phyloP scores from a whole-genome alignment of 1,284 basidiomycete species.

The Pseudozyma pruni region DNA sequence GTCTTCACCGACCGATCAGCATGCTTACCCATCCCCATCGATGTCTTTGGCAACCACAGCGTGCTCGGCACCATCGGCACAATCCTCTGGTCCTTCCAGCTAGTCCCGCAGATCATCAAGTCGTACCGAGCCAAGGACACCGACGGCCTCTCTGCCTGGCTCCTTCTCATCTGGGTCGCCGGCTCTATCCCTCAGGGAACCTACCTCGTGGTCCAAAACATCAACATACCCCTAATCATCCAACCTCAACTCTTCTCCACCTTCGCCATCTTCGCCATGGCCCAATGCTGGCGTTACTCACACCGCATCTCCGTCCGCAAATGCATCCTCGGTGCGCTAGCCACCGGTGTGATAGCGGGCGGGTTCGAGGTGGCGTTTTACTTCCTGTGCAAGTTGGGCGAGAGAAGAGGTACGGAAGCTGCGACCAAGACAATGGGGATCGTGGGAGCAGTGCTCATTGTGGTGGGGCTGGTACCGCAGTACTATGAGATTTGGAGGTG shows the following conservation, averaged over 20 bases:
- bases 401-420: slow-evolving; percentile 70
- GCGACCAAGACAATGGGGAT: slow-evolving; percentile 77
- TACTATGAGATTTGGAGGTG: slow-evolving; percentile 77
- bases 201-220: slow-evolving; percentile 76
- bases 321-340: slow-evolving; percentile 69
- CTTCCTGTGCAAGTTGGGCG: slow-evolving; percentile 69
- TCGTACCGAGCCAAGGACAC: slow-evolving; percentile 79
- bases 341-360: slow-evolving; percentile 71
- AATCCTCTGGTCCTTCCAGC: slow-evolving; percentile 77
- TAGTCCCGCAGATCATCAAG: slow-evolving; percentile 79
- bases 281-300: slow-evolving; percentile 76
- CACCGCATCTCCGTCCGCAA: slow-evolving; percentile 66
- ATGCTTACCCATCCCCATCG: too few relatives aligned
- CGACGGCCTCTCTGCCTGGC: slow-evolving; percentile 77
- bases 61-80: slow-evolving; percentile 69
- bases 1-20: too few relatives aligned
- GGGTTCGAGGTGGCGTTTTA: slow-evolving; percentile 75
- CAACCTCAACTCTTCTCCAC: slow-evolving; percentile 80
- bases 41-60: not conserved
- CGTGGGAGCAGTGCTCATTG: slow-evolving; percentile 74
- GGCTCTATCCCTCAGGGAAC: slow-evolving; percentile 76
- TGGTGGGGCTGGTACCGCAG: slow-evolving; percentile 74
- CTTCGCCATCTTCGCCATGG: slow-evolving; percentile 73
- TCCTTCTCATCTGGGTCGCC: slow-evolving; percentile 79
- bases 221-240: slow-evolving; percentile 77